Conservation (phyloP, 2,329 filamentous ascomycete genomes). For the Lachnellula cervina region DNA sequence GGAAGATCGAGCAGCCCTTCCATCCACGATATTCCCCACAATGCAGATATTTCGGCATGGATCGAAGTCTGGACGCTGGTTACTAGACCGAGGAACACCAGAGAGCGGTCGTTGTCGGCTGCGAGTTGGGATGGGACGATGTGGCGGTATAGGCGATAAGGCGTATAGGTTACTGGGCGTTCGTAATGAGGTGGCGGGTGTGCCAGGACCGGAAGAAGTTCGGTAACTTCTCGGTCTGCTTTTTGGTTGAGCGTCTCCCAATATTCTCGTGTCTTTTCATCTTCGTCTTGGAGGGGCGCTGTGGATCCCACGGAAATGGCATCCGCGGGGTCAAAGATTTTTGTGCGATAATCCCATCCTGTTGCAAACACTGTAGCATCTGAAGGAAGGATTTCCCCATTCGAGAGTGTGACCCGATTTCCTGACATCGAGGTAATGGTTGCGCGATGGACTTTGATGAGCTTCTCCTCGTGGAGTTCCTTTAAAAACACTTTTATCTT, state of each 20-base stretch:
- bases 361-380: constrained; percentile 12
- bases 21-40: constrained; percentile 13
- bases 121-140: constrained; percentile 12
- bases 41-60: constrained; percentile 9
- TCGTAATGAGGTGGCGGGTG: not conserved
- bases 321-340: constrained; percentile 1
- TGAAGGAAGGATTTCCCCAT: not conserved
- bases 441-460: constrained; percentile 13
- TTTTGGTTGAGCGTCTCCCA: no score
- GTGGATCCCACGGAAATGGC: not conserved
- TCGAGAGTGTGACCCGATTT: not conserved
- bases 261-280: no score
- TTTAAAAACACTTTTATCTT: constrained; percentile 3
- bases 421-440: constrained; percentile 10
- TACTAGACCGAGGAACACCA: constrained; percentile 10
- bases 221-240: no score
- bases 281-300: no score
- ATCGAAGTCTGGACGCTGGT: constrained; percentile 9
- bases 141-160: constrained; percentile 12
- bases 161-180: constrained; percentile 2
- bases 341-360: constrained; percentile 7
- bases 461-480: constrained; percentile 6
- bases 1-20: constrained; percentile 6
- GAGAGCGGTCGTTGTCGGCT: constrained; percentile 7
- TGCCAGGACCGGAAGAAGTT: no score